Evolutionary conservation across 1,284 basidiomycete genomes (phyloP), one percentile per base, ranked within the genome.

Genomic region (Schizophyllum amplum): DNA sequence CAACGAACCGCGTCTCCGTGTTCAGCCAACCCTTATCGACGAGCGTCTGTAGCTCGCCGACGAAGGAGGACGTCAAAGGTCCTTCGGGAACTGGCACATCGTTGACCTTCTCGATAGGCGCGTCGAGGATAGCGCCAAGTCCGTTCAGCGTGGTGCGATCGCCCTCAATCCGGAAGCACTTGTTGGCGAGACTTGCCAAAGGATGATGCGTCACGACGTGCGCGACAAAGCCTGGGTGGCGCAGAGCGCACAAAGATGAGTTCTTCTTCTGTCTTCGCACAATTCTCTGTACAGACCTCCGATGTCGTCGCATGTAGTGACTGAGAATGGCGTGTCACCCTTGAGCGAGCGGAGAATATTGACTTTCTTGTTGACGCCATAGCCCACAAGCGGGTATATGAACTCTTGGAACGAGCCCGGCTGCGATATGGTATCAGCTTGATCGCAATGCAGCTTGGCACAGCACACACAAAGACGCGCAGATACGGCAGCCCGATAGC

Each of bases 171-270:
- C 65, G 63, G 51, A 72, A 57, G 21, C 53, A 54, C 5, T 55
- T 58, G 60, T 68, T 62, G 1, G 61, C 55, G 13, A 69, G 60
- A 17, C 63, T 49, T 13, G 64, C 52, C 20, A 65, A 58, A 0
- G 69, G 60, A 15, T 64, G 56, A 11, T 61, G 60, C n/a, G 69
- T 70, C n/a, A 71, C 56, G 25, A 68, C 56, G 55, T 71, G 63
- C 4, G 64, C 67, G 42, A 68, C 55, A 55, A 69, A 73, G 13
- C 65, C 66, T 62, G 56, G 56, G 22, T 13, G 33, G 2, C 42
- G 33, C 4, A 4, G 27, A 2, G 33, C 33, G 33, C 33, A n/a
- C n/a, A n/a, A n/a, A n/a, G 52, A n/a, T n/a, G n/a, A n/a, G n/a
- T 7, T 23, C 11, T 42, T 13, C 51, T 46, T 25, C 51, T 13